Evolutionary conservation across 257 asterid species (phyloP).

Genomic region (Paulownia fortunei): DNA sequence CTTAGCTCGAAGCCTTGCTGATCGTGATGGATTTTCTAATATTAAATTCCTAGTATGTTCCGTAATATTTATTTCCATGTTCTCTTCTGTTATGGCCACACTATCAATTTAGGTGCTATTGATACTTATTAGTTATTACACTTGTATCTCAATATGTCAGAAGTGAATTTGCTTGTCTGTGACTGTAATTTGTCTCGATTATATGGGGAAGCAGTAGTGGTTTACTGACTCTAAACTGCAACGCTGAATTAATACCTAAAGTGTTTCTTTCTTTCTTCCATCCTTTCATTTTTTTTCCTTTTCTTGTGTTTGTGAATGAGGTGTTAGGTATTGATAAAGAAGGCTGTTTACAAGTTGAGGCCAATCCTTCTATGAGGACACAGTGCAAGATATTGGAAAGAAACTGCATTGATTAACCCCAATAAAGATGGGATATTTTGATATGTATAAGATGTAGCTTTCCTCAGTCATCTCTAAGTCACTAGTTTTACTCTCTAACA

Average conservation of each 20-base stretch:
- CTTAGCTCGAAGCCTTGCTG: slow-evolving; percentile 84
- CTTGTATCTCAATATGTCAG: background rate
- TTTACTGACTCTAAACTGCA: background rate
- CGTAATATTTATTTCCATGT: slow-evolving; percentile 20
- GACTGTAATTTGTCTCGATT: background rate
- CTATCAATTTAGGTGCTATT: background rate
- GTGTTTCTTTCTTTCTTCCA: background rate
- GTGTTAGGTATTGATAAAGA: background rate
- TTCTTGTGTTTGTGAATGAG: background rate
- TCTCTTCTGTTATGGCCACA: background rate
- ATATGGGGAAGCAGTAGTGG: background rate
- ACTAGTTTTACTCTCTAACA: slow-evolving; percentile 12
- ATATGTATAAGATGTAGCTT: background rate
- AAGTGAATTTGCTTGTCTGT: background rate
- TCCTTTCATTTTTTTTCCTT: background rate
- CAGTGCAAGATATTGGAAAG: slow-evolving; percentile 15
- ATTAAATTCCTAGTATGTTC: slow-evolving; percentile 74
- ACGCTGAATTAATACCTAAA: background rate
- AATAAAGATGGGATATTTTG: background rate
- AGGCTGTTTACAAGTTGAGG: background rate
- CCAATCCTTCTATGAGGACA: background rate
- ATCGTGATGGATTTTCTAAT: slow-evolving; percentile 82
- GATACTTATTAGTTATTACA: background rate
- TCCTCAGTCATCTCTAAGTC: background rate
- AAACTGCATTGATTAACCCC: background rate